A percentile compares a stretch with the other conserved stretches of the same genome.
phyloP scores from a whole-genome alignment of 768 basidiomycete genomes.

The Trametes meyenii region DNA sequence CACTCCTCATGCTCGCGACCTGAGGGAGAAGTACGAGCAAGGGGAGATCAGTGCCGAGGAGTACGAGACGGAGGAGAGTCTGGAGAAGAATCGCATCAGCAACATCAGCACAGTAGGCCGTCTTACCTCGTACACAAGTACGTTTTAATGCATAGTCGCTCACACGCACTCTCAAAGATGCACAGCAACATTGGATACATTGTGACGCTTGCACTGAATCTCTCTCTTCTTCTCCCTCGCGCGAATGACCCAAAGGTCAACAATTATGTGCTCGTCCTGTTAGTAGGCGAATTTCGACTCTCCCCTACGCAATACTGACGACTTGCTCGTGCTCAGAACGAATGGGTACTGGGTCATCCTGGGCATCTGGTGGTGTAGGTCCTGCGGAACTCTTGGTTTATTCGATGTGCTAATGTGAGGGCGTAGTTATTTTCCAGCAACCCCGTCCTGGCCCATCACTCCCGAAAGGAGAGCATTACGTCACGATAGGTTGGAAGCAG shows the following conservation, averaged over 20 bases:
- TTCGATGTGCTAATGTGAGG: background rate
- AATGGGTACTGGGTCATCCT: conserved; percentile 77
- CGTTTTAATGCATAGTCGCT: background rate
- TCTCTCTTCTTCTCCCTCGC: conserved; percentile 71
- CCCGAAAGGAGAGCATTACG: conserved; percentile 74
- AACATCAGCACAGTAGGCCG: conserved; percentile 74
- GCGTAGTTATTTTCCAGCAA: conserved; percentile 77
- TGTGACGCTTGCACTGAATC: conserved; percentile 61
- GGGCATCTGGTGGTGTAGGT: conserved; percentile 89
- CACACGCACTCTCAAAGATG: conserved; percentile 37
- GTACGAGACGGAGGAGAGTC: conserved; percentile 73
- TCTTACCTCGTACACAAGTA: background rate
- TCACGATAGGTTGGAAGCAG: conserved; percentile 88
- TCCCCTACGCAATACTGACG: background rate
- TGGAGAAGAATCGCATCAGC: conserved; percentile 85
- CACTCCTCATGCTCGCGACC: conserved; percentile 59
- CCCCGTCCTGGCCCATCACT: conserved; percentile 81
- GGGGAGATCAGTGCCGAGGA: conserved; percentile 62
- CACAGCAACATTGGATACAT: conserved; percentile 82
- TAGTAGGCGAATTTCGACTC: conserved; percentile 28
- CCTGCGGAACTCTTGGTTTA: background rate
- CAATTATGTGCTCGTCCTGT: conserved; percentile 77
- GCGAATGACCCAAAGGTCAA: conserved; percentile 61
- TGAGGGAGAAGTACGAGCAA: conserved; percentile 57
- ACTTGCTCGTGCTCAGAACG: conserved; percentile 44